Evolutionary conservation across 192 early-diverging fungal genomes (phyloP), one percentile per base, ranked within the genome.

Genomic region (Coemansia asiatica): DNA sequence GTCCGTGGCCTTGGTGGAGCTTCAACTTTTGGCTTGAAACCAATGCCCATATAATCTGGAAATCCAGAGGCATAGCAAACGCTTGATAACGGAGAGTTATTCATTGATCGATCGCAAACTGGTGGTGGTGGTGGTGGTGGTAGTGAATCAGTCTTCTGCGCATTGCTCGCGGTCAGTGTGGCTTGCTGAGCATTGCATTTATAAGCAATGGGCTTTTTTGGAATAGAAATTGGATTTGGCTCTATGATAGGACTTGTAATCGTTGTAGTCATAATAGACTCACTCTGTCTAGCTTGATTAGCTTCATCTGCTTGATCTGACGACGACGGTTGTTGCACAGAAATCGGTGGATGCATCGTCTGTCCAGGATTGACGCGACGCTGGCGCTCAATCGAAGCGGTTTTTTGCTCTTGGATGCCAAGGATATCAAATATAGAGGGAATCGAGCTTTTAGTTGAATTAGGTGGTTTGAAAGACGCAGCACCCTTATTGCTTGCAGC

Each of bases 371-470:
- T 16, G 22, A 22, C n/a, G 15, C 22, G 57, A 36, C 57, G 33
- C 38, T 46, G 36, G 35, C 36, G 8, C 1, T 35, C 35, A 22
- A 48, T 49, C 22, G 61, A 6, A 5, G 38, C 63, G 16, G 72
- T 63, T 16, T 49, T 61, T 22, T 69, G 29, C 50, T 78, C 70
- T 7, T 56, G 0, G 28, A 78, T 72, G 2, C 76, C 76, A 22
- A 78, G 60, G 27, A 78, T 78, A 47, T 78, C 76, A 46, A 69
- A 78, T 27, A 78, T 72, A 12, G 75, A 65, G 29, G 62, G 66
- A 55, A 72, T 72, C 2, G 67, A 50, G 27, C 55, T n/a, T 26
- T 26, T 46, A 16, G 56, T 13, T 3, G 56, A 2, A 19, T 9
- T 33, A 23, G 22, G 35, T 10, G 35, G 35, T 19, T 21, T 33